phyloP scores from a whole-genome alignment of 2,329 filamentous ascomycete species.

The Dothideomycetes sp. region DNA sequence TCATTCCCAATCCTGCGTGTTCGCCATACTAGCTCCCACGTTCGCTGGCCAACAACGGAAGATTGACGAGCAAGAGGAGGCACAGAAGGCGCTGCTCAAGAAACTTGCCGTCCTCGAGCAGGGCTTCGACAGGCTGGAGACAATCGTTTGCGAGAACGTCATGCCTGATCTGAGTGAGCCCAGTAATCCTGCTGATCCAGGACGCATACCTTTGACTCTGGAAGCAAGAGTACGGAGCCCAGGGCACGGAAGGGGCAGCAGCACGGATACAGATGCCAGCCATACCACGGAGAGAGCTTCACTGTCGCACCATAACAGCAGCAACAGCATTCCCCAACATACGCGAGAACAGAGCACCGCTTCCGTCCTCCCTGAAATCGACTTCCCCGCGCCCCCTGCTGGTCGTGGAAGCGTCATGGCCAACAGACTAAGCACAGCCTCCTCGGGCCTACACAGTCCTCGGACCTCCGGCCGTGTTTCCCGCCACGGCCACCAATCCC shows the following conservation, averaged over 20 bases:
- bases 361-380: too few species aligned
- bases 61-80: conserved; percentile 31
- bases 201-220: neutral
- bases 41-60: conserved; percentile 31
- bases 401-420: too few species aligned
- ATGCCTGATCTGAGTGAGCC: neutral
- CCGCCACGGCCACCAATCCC: too few species aligned
- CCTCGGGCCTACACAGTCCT: too few species aligned
- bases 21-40: conserved; percentile 35
- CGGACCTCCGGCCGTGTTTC: too few species aligned
- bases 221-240: neutral
- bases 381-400: too few species aligned
- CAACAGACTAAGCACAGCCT: too few species aligned
- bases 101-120: conserved; percentile 35
- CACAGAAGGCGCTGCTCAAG: conserved; percentile 29
- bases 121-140: conserved; percentile 31
- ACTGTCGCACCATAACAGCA: too few species aligned
- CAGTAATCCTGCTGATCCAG: neutral
- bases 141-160: conserved; percentile 23
- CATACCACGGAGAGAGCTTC: too few species aligned
- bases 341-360: too few species aligned
- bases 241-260: neutral
- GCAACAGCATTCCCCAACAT: too few species aligned
- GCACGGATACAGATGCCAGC: neutral
- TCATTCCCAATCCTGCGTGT: conserved; percentile 31